Percentiles rank a stretch among this genome's conserved stretches.
Evolutionary conservation across 1,139 yeast genomes (phyloP).

Genomic region (Geotrichum candidum): DNA sequence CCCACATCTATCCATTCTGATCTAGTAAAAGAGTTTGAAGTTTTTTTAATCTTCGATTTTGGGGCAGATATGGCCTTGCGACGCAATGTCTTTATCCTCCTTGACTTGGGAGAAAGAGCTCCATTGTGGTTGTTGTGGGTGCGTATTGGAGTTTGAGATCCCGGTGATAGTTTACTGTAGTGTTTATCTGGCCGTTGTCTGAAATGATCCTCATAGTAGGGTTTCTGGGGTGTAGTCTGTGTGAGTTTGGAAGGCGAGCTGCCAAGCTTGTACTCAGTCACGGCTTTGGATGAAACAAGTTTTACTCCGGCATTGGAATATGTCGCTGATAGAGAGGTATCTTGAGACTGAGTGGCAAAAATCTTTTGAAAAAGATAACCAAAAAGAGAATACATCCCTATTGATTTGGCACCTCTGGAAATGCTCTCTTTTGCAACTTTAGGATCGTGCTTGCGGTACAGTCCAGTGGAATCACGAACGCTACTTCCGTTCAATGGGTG

Average conservation of each 20-base stretch:
- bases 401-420: neutral
- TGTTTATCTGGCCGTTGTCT: neutral
- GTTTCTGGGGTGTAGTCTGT: neutral
- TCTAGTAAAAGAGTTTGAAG: neutral
- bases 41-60: neutral
- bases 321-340: neutral
- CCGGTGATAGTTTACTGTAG: neutral
- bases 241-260: constrained; percentile 9
- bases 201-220: neutral
- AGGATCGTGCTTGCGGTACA: no score
- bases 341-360: neutral
- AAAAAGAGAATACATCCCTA: neutral
- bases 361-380: neutral
- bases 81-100: neutral
- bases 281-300: neutral
- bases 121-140: neutral
- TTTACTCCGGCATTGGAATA: neutral
- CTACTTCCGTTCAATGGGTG: neutral
- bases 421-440: neutral
- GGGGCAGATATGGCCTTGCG: neutral
- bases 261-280: constrained; percentile 1
- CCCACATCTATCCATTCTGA: constrained; percentile 9
- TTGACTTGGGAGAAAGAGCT: neutral
- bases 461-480: neutral
- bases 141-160: neutral